Conservation (phyloP, 78 protist genomes). For the Dictyostelium capitatum region DNA sequence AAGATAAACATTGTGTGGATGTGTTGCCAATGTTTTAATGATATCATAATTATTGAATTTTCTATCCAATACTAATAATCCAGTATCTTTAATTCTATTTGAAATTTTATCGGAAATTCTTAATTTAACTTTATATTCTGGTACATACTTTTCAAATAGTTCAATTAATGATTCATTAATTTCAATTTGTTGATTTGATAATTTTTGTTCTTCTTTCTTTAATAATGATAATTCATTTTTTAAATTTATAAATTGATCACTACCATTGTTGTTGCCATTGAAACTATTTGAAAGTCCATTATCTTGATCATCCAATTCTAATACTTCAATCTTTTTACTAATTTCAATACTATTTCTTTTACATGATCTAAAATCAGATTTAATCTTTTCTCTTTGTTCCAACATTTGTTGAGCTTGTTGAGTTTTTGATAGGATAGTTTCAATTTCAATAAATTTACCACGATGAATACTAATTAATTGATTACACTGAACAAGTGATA, state of each 20-base stretch:
- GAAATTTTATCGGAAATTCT: slow-evolving; percentile 38
- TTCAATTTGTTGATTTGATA: slow-evolving; percentile 21
- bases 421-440: background rate
- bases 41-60: slow-evolving; percentile 46
- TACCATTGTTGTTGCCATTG: background rate
- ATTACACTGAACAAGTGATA: slow-evolving; percentile 5
- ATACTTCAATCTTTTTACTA: slow-evolving; percentile 56
- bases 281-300: background rate
- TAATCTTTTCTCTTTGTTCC: slow-evolving; percentile 40
- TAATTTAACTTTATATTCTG: slow-evolving; percentile 39
- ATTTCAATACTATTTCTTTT: slow-evolving; percentile 43
- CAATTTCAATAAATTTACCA: slow-evolving; percentile 16
- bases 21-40: slow-evolving; percentile 48
- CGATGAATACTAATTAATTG: background rate
- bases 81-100: slow-evolving; percentile 58
- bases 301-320: slow-evolving; percentile 47
- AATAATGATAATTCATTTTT: background rate
- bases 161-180: background rate
- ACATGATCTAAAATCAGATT: slow-evolving; percentile 26
- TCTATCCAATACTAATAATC: slow-evolving; percentile 22
- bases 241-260: background rate
- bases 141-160: slow-evolving; percentile 45
- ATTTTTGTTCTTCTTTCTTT: slow-evolving; percentile 51
- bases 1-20: slow-evolving; percentile 67
- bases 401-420: background rate